Conservation (phyloP, 768 basidiomycete genomes). For the Chlorophyllum brunneum region DNA sequence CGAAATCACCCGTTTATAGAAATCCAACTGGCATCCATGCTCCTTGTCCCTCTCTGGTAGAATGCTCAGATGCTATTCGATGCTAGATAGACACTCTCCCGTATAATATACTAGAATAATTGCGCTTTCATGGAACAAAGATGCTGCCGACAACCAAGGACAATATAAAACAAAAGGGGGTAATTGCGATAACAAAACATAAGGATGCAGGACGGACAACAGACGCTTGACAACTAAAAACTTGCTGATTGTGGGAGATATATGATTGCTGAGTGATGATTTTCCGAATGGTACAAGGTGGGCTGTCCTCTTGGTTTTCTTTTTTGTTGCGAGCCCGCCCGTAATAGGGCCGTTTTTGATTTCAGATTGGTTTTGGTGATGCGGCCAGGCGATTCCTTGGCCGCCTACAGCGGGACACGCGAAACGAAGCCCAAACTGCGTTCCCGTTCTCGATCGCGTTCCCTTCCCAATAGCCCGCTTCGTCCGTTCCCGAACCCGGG, state of each 20-base stretch:
- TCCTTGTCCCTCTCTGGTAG: neutral
- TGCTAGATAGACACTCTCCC: neutral
- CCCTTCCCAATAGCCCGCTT: constrained; percentile 53
- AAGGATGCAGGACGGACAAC: constrained; percentile 2
- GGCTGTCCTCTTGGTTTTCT: constrained; percentile 2
- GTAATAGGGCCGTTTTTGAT: neutral
- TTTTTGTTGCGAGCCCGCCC: neutral
- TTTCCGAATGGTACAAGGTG: constrained; percentile 9
- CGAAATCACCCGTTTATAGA: constrained; percentile 18
- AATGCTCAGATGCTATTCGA: neutral
- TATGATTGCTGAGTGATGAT: constrained; percentile 12
- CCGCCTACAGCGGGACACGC: constrained; percentile 4
- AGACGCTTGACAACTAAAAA: neutral
- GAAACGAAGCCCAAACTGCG: constrained; percentile 5
- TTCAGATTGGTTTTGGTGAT: neutral
- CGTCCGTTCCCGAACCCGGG: constrained; percentile 64
- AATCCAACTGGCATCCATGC: constrained; percentile 5
- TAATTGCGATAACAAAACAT: constrained; percentile 9
- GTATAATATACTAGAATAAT: constrained; percentile 10
- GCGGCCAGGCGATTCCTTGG: constrained; percentile 11
- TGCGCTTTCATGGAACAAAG: constrained; percentile 8
- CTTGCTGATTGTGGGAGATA: neutral
- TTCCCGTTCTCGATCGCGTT: constrained; percentile 27
- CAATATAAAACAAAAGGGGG: neutral
- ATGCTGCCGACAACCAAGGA: neutral